Conservation (phyloP, 352 stramenopile genomes). For the Pythium oligandrum region DNA sequence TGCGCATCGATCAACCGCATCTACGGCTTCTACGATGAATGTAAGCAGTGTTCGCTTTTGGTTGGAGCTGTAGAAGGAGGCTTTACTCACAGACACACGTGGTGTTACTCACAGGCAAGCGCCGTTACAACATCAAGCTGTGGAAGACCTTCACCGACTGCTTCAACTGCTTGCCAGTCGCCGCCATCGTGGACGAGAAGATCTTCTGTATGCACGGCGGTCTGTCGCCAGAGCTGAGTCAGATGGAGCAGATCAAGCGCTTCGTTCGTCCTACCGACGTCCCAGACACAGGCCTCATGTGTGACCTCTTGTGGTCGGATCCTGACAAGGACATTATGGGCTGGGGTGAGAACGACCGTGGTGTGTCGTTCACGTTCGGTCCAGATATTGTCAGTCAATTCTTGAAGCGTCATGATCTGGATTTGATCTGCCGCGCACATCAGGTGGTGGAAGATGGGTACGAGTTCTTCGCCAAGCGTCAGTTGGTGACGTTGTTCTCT, state of each 20-base stretch:
- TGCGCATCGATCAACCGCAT: constrained; percentile 95
- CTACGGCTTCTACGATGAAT: constrained; percentile 53
- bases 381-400: constrained; percentile 94
- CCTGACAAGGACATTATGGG: too few species aligned
- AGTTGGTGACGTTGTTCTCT: too few species aligned
- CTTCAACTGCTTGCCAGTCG: constrained; percentile 87
- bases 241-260: constrained; percentile 91
- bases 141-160: constrained; percentile 26
- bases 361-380: constrained; percentile 95
- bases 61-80: too few species aligned
- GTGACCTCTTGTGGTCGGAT: constrained; percentile 67
- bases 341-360: constrained; percentile 97
- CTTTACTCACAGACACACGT: too few species aligned
- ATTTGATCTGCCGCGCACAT: constrained; percentile 97
- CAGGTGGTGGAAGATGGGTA: constrained; percentile 68
- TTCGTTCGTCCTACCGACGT: constrained; percentile 91
- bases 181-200: constrained; percentile 98
- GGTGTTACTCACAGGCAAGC: constrained; percentile 1
- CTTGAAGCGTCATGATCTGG: constrained; percentile 91
- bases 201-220: constrained; percentile 99
- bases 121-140: constrained; percentile 3
- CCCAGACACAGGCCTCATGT: constrained; percentile 93
- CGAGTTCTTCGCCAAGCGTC: too few species aligned
- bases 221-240: constrained; percentile 92
- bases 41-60: neutral